Base-by-base conservation (phyloP, 192 early-diverging fungal species). In the Endogone sp. region DNA sequence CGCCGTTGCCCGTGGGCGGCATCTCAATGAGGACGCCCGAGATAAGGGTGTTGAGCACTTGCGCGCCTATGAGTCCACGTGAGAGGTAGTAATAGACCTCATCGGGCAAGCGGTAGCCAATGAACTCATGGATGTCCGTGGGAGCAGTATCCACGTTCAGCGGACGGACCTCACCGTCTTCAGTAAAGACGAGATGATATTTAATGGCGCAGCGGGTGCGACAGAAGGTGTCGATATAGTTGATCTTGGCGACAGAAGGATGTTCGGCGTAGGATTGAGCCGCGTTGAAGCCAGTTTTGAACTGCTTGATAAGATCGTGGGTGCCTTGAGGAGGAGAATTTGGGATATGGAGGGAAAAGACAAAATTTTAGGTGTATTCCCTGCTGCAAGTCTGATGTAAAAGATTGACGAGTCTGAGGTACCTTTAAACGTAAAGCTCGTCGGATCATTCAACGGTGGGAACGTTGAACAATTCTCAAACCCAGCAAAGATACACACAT, bases 401-500 rank as follows among this genome's bases (percentile, higher is more conserved):
- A 2, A 29, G 11, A 23, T 69, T 30, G 21, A 71, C 31, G 29
- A 24, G n/a, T n/a, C n/a, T n/a, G n/a, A 25, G 11, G 86, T 84
- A 71, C 82, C 81, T 72, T 89, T 88, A 77, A 91, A 92, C 3
- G 86, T 81, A 58, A 92, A 93, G 20, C 81, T 78, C 31, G 78
- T 74, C 59, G 79, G 75, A 28, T 76, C 71, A 16, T 72, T 74
- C 67, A 94, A 80, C 29, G 90, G 84, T 61, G 90, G 90, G 65
- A 92, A 91, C 1, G 88, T 91, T 37, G 81, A 79, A 64, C 84
- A 87, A 78, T 88, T 86, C 59, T 94, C 91, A 58, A 85, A 91
- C 31, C 92, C 92, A 6, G 91, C 91, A 64, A 94, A 75, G 64
- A 94, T 89, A 73, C 92, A 94, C 32, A 88, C 79, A 69, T 94